Evolutionary conservation across 495 filamentous ascomycete genomes (phyloP).

Genomic region (Aspergillus mulundensis): DNA sequence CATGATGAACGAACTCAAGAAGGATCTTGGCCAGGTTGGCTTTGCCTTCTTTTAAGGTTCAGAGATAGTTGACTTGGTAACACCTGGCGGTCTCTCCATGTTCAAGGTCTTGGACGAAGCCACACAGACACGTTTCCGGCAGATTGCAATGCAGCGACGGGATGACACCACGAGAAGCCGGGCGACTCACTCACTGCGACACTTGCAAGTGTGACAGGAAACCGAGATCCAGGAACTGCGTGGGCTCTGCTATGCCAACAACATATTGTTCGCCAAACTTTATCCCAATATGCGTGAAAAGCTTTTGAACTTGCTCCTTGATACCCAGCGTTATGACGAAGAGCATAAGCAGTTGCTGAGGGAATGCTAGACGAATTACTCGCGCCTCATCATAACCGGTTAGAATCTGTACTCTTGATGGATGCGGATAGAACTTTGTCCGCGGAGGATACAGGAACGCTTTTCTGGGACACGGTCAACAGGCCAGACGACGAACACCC

Average conservation of each 20-base stretch:
- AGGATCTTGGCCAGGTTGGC: constrained; percentile 28
- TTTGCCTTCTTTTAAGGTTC: constrained; percentile 55
- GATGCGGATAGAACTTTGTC: constrained; percentile 59
- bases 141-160: constrained; percentile 45
- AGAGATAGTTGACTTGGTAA: constrained; percentile 42
- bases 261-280: constrained; percentile 45
- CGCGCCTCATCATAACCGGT: constrained; percentile 9
- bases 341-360: constrained; percentile 37
- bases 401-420: constrained; percentile 48
- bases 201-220: constrained; percentile 52
- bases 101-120: constrained; percentile 45
- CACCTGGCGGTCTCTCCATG: constrained; percentile 47
- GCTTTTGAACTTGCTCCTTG: constrained; percentile 27
- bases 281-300: constrained; percentile 8
- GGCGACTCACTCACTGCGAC: constrained; percentile 25
- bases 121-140: constrained; percentile 39
- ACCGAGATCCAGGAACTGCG: constrained; percentile 47
- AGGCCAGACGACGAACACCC: background rate
- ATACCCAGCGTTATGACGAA: constrained; percentile 41
- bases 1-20: constrained; percentile 42
- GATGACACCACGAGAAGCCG: constrained; percentile 41
- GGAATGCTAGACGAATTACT: constrained; percentile 38
- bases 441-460: constrained; percentile 47
- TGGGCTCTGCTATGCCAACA: constrained; percentile 41
- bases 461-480: constrained; percentile 50